These are phyloP conservation scores for Umbelopsis sp. DNA, from an alignment of 192 early-diverging fungal species.

Conservation along the genomic window DNA sequence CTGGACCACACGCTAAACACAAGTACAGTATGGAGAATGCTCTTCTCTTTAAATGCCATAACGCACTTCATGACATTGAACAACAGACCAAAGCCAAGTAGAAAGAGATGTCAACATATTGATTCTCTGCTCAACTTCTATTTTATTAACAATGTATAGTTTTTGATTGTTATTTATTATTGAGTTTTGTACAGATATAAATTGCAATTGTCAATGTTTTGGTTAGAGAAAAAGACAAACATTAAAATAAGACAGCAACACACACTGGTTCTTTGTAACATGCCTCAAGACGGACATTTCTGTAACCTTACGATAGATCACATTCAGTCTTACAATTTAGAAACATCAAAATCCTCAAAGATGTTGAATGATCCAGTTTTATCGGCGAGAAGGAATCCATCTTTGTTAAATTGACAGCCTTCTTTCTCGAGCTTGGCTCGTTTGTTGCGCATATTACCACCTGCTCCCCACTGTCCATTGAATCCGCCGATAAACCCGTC, in stretches of 20 bases:
- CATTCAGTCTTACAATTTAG: background rate
- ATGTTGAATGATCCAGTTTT: constrained; percentile 43
- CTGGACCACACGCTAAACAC: constrained; percentile 51
- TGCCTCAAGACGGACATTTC: no score
- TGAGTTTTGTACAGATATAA: background rate
- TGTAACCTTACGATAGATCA: background rate
- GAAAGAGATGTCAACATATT: no score
- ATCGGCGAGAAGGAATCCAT: constrained; percentile 44
- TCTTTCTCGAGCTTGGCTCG: constrained; percentile 67
- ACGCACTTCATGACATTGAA: constrained; percentile 42
- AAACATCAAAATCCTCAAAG: constrained; percentile 53
- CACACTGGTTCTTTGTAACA: no score
- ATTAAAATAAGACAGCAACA: no score
- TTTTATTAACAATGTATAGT: constrained; percentile 1
- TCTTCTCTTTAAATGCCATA: constrained; percentile 62
- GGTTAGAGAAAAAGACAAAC: background rate
- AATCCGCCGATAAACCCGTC: constrained; percentile 73
- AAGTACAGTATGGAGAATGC: constrained; percentile 70
- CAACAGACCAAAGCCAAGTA: background rate
- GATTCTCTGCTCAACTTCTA: background rate
- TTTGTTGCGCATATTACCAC: constrained; percentile 65
- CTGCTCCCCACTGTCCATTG: constrained; percentile 61
- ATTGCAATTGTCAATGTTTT: background rate
- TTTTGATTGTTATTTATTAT: background rate
- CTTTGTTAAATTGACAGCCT: constrained; percentile 61